A percentile compares a stretch with the other conserved stretches of the same genome.
Evolutionary conservation across 148 eudicot genomes (phyloP).

Genomic region (Fallopia convolvulus): DNA sequence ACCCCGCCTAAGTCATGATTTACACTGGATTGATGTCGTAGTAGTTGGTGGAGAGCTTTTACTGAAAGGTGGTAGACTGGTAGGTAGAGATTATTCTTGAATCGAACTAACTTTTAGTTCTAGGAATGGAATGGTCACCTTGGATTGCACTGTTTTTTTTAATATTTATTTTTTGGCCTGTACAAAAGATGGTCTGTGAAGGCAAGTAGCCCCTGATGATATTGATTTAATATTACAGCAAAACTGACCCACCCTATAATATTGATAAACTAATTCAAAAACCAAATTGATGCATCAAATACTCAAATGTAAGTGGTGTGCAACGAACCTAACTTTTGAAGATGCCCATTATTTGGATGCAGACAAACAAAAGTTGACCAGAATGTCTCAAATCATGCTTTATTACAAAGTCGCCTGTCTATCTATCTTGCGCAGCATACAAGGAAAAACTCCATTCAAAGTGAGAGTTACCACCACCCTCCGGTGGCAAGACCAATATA

Average conservation of each 20-base stretch:
- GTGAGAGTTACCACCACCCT: slow-evolving; percentile 9
- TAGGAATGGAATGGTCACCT: neutral
- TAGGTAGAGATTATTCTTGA: too few relatives aligned
- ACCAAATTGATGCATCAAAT: too few relatives aligned
- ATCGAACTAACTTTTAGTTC: too few relatives aligned
- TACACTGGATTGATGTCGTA: too few relatives aligned
- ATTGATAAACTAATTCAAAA: too few relatives aligned
- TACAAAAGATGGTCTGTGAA: neutral
- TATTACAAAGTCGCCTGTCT: slow-evolving; percentile 1
- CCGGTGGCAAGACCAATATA: neutral
- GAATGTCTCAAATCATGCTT: slow-evolving; percentile 8
- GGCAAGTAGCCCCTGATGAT: neutral
- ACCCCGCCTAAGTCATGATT: too few relatives aligned
- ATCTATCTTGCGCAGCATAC: slow-evolving; percentile 3
- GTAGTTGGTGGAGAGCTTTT: too few relatives aligned
- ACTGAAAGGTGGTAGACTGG: too few relatives aligned
- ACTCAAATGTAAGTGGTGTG: too few relatives aligned
- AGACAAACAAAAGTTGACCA: neutral
- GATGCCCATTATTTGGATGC: neutral
- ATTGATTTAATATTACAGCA: neutral
- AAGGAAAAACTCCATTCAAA: neutral
- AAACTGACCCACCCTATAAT: too few relatives aligned
- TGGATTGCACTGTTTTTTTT: neutral
- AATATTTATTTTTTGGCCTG: neutral
- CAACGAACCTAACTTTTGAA: neutral